Base-by-base conservation (phyloP, 129 eudicot genomes). In the Escallonia herrerae region DNA sequence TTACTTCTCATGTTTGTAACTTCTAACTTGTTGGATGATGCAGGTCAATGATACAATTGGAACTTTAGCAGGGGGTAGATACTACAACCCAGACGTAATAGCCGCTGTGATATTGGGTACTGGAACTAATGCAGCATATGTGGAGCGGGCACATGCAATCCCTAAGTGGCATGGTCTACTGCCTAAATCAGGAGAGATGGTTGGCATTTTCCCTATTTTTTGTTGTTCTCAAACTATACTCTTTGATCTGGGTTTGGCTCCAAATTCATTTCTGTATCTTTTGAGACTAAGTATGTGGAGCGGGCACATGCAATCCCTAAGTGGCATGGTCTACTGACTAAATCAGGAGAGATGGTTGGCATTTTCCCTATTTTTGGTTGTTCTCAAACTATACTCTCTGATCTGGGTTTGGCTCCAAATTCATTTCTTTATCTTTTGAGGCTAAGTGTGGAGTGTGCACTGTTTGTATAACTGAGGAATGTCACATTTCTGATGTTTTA, bases 41-140 rank as follows among this genome's bases (percentile, higher is more conserved):
- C 79, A 89, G 96, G 94, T 89, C 56, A 89, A 89, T 62, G 96
- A 89, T 74, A 89, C 96, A 2, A 84, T 89, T 61, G 96, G 96
- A 60, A 85, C 96, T 8, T 60, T 89, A 72, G 96, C 96, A 2
- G 93, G 94, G 65, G 96, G 94, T 0, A 73, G 83, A 72, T 89
- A 82, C 76, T 49, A 54, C 67, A 72, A 82, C 74, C 71, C 80
- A 3, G 68, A 90, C 73, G 97, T 84, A 15, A 65, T 84, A 72
- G 95, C 89, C 22, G 95, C 97, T n/a, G 91, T 90, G 51, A 90
- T 90, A 22, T 78, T 90, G 66, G 97, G 97, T 13, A 90, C 97
- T 7, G 97, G 97, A 77, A 86, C 97, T 43, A 90, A 90, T 81
- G 97, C 97, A 64, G 95, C 95, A 38, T 90, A 90, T 77, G 91